Percentiles rank a stretch among this genome's conserved stretches.
phyloP scores from a whole-genome alignment of 805 yeast species.

The Candida xiaguanensis region DNA sequence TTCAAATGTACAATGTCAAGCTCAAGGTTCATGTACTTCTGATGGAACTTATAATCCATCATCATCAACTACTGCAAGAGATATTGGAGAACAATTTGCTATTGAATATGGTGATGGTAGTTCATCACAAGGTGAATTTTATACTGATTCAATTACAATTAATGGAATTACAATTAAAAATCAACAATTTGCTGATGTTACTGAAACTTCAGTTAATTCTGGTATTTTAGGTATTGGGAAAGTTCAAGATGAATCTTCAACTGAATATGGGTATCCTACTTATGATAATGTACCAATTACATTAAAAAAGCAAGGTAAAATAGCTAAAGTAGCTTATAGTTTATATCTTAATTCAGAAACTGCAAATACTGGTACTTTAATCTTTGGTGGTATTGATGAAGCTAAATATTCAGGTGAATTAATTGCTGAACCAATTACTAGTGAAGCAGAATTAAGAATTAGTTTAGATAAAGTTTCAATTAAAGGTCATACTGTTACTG shows the following conservation, averaged over 20 bases:
- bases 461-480: slow-evolving; percentile 38
- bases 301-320: slow-evolving; percentile 30
- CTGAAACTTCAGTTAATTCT: slow-evolving; percentile 49
- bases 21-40: slow-evolving; percentile 10
- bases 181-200: slow-evolving; percentile 19
- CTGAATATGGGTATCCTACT: slow-evolving; percentile 1
- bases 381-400: slow-evolving; percentile 34
- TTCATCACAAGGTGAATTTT: slow-evolving; percentile 14
- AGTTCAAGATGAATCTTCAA: slow-evolving; percentile 58
- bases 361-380: slow-evolving; percentile 20
- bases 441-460: slow-evolving; percentile 30
- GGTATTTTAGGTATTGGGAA: slow-evolving; percentile 79
- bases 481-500: slow-evolving; percentile 14
- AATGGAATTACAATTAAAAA: slow-evolving; percentile 10
- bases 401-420: slow-evolving; percentile 24
- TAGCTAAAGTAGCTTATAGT: slow-evolving; percentile 33
- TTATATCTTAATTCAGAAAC: slow-evolving; percentile 27
- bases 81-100: slow-evolving; percentile 6
- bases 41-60: slow-evolving; percentile 14
- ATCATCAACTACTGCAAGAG: slow-evolving; percentile 6
- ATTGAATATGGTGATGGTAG: slow-evolving; percentile 12
- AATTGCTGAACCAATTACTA: slow-evolving; percentile 4
- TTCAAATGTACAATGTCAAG: slow-evolving; percentile 19
- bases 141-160: slow-evolving; percentile 14
- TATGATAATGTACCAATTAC: slow-evolving; percentile 32